phyloP scores from a whole-genome alignment of 2,329 filamentous ascomycete species.

The Curvularia eragrostidis region DNA sequence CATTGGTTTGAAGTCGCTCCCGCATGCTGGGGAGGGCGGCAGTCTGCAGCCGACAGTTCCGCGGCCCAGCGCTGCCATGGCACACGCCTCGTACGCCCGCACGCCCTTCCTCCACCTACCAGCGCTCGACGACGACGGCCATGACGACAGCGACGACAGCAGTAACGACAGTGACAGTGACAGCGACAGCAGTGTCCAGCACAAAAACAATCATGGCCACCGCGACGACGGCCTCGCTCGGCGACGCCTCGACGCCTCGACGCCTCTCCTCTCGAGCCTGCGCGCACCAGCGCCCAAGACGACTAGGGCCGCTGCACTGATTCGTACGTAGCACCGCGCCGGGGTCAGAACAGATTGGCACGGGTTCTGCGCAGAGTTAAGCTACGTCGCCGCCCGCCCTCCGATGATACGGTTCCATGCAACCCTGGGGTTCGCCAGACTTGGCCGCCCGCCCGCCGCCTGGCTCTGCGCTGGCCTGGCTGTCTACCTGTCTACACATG shows the following conservation, averaged over 20 bases:
- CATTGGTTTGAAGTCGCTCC: constrained; percentile 12
- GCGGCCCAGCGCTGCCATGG: constrained; percentile 8
- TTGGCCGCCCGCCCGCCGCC: neutral
- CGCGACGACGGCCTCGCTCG: too few relatives aligned
- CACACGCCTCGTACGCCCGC: neutral
- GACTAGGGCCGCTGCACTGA: constrained; percentile 5
- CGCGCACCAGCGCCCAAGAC: neutral
- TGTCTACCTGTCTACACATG: too few relatives aligned
- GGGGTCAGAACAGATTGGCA: constrained; percentile 15
- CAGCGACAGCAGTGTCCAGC: too few relatives aligned
- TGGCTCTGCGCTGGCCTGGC: neutral
- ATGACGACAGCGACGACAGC: neutral
- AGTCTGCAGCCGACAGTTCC: constrained; percentile 15
- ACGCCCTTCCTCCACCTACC: neutral
- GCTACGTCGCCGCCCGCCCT: constrained; percentile 4
- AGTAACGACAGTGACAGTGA: neutral
- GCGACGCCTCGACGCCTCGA: too few relatives aligned
- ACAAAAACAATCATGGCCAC: too few relatives aligned
- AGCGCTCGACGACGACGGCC: neutral
- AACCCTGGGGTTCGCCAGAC: constrained; percentile 1
- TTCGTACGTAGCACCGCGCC: constrained; percentile 12
- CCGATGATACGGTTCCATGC: constrained; percentile 18
- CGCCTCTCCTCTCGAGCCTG: neutral
- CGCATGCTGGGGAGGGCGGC: constrained; percentile 13
- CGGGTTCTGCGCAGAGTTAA: constrained; percentile 10